Percentiles rank a stretch among this genome's conserved stretches.
These are phyloP conservation scores for Oidiodendron maius DNA, from an alignment of 495 filamentous ascomycete species.

Conservation along the genomic window DNA sequence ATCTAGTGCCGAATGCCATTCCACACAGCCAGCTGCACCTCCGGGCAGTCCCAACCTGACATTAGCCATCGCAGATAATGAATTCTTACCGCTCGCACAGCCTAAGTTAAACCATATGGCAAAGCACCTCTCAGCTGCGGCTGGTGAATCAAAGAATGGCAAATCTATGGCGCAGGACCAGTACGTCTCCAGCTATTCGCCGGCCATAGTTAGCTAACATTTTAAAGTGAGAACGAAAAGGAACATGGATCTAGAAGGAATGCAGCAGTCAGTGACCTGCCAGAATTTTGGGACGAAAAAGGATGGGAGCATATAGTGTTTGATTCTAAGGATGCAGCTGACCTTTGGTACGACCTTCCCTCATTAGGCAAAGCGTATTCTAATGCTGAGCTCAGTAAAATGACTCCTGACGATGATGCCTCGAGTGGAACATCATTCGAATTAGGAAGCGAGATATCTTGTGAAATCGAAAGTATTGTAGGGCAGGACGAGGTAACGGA, in stretches of 20 bases:
- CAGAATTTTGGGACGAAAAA: not conserved
- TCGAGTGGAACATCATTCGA: not conserved
- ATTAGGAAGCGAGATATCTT: too few species aligned
- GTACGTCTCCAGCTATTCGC: too few species aligned
- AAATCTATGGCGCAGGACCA: too few species aligned
- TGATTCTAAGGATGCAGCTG: not conserved
- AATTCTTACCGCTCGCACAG: too few species aligned
- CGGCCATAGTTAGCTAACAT: too few species aligned
- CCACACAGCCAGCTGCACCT: not conserved
- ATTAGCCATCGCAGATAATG: too few species aligned
- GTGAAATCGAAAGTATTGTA: not conserved
- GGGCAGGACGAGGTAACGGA: too few species aligned
- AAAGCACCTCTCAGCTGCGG: too few species aligned
- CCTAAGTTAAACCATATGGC: not conserved
- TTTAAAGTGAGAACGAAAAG: too few species aligned
- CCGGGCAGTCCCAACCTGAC: not conserved
- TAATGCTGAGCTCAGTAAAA: not conserved
- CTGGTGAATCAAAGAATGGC: too few species aligned
- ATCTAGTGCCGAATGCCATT: not conserved
- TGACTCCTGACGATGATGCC: not conserved
- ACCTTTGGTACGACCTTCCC: not conserved
- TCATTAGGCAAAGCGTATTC: too few species aligned
- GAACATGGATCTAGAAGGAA: not conserved
- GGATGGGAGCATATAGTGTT: too few species aligned
- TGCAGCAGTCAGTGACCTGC: not conserved